phyloP scores from a whole-genome alignment of 2,329 filamentous ascomycete genomes.

The Xylaria sp. region DNA sequence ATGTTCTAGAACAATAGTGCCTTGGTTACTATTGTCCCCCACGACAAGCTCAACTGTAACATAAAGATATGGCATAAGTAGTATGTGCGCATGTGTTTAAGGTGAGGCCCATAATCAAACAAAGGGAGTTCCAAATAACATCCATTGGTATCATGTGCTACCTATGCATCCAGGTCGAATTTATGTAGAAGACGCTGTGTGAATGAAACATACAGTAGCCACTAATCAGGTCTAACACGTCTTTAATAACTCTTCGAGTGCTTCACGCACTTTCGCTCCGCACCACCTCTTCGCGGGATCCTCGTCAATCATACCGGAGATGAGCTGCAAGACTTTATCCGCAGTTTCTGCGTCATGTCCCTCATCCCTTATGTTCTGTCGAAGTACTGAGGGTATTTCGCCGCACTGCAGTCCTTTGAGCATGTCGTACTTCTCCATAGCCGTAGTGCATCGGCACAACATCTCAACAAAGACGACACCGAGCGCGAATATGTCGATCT shows the following conservation, averaged over 20 bases:
- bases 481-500: conserved; percentile 65
- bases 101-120: no score
- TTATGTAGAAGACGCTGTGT: not conserved
- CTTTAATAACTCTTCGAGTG: conserved; percentile 28
- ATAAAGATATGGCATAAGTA: no score
- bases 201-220: not conserved
- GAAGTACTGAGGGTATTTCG: conserved; percentile 28
- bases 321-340: conserved; percentile 29
- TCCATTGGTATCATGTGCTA: not conserved
- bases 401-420: conserved; percentile 37
- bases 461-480: conserved; percentile 68
- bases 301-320: conserved; percentile 35
- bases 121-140: no score
- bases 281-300: conserved; percentile 35
- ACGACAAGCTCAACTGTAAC: no score
- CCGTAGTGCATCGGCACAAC: conserved; percentile 58
- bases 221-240: conserved; percentile 17
- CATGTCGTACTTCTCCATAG: conserved; percentile 51
- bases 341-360: conserved; percentile 28
- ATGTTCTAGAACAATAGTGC: not conserved
- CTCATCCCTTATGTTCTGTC: conserved; percentile 26
- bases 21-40: not conserved
- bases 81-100: no score
- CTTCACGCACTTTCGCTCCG: conserved; percentile 31
- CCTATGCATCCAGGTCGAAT: not conserved